Base-by-base conservation (phyloP, 805 yeast genomes). In the Maudiozyma bulderi region DNA sequence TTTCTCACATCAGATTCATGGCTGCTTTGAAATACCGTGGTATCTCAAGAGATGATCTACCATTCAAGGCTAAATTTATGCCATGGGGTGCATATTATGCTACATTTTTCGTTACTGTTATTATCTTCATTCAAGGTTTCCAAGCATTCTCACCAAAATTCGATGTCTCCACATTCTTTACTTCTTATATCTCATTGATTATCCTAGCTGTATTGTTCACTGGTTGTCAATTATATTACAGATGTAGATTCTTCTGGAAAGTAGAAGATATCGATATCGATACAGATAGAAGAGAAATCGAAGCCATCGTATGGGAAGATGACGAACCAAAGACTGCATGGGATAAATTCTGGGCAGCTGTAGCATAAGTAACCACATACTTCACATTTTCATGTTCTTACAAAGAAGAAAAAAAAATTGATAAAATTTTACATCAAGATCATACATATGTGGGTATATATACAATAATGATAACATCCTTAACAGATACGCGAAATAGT, bases 81-180 rank as follows among this genome's bases (percentile, higher is more conserved):
- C 90, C 91, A 3, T 76, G 62, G 57, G 72, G 72, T 53, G 83
- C 88, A 3, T 80, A 77, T 65, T 80, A 82, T 55, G 78, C 86
- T 5, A 65, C 78, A 11, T 65, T 73, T 49, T 68, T 74, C 50
- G 71, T 81, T 41, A 67, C 74, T n/a, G 59, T 81, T 32, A 74
- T 85, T 57, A 73, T 75, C 8, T 77, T 84, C 55, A 72, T 85
- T 48, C 90, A 85, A 67, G 93, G 93, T 49, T 84, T 74, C 65
- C 57, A 70, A 6, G 76, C 76, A 2, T 85, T 85, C 68, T 75
- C 71, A 68, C 79, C 77, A 50, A 65, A 65, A 9, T 71, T 79
- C 58, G 71, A 65, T 46, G 82, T 76, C 3, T 55, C 75, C 5
- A 67, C 68, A n/a, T 84, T 84, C 68, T 78, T 84, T 62, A 75